Evolutionary conservation across 2,329 filamentous ascomycete genomes (phyloP).

Genomic region (Torrubiella hemipterigena): DNA sequence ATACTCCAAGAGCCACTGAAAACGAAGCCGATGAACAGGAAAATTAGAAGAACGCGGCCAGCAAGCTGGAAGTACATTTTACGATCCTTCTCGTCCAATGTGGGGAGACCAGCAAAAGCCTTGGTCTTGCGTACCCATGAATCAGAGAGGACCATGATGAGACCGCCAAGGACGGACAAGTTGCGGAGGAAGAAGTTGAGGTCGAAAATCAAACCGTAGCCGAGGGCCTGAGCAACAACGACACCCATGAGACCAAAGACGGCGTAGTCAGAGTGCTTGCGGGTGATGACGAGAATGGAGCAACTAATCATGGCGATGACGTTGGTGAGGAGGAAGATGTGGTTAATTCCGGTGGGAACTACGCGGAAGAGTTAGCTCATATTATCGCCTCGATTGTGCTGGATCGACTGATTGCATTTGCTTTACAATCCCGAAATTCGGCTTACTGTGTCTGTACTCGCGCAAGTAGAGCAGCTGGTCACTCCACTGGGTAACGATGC

Average conservation of each 20-base stretch:
- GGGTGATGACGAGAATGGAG: conserved; percentile 77
- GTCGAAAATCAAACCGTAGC: conserved; percentile 96
- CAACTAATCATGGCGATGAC: conserved; percentile 77
- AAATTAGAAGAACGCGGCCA: conserved; percentile 88
- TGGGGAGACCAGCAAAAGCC: conserved; percentile 85
- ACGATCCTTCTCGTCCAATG: conserved; percentile 96
- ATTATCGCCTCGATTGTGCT: too few species aligned
- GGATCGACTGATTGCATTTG: not conserved
- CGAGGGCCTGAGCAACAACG: conserved; percentile 84
- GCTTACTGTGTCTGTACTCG: conserved; percentile 88
- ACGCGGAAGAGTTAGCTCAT: conserved; percentile 12
- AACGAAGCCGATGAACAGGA: conserved; percentile 93
- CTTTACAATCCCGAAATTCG: not conserved
- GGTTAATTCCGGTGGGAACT: conserved; percentile 84
- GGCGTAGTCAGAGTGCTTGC: conserved; percentile 87
- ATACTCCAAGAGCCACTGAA: conserved; percentile 90
- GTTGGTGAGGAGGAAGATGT: conserved; percentile 85
- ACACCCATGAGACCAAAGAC: conserved; percentile 83
- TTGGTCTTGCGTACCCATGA: conserved; percentile 97
- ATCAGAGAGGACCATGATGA: conserved; percentile 96
- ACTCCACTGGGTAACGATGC: conserved; percentile 94
- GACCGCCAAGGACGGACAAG: conserved; percentile 88
- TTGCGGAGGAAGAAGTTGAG: conserved; percentile 99
- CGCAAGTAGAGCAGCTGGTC: conserved; percentile 90
- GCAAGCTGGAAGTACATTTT: conserved; percentile 99